Evolutionary conservation across 2,329 filamentous ascomycete genomes (phyloP), one percentile per base, ranked within the genome.

Genomic region (Magnaporthiopsis rhizophila): DNA sequence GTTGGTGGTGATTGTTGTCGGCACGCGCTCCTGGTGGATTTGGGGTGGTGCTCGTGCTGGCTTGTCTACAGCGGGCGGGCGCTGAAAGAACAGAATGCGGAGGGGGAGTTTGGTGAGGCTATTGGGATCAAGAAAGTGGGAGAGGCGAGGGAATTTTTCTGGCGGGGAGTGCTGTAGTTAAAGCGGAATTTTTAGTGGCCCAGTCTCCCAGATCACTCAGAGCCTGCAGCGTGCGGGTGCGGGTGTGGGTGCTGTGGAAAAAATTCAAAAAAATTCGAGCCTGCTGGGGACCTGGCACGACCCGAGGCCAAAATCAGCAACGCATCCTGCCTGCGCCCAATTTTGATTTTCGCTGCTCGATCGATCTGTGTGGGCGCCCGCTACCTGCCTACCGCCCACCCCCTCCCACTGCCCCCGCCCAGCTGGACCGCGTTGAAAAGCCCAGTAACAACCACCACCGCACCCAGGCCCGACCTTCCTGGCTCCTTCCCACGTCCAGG

Each of bases 131-230:
- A 59, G 28, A 59, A 21, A 59, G 58, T 30, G 28, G 28, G 24
- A 32, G 28, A 59, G 6, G 24, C 58, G 58, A 59, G 24, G 24
- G 58, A 59, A 59, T 15, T 59, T 59, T 59, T 32, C 28, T 28
- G 26, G 58, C 30, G 30, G 30, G 58, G 58, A 28, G 58, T 32
- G 58, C 58, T 58, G 58, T 28, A 32, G 28, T 21, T 28, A 59
- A 21, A 59, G 24, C 58, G 28, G 58, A 45, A 18, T 59, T 61
- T 61, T 50, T 45, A 26, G 59, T 45, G 61, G 45, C 61, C 26
- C 61, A 58, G 61, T 26, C 61, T 59, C 18, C 58, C 24, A 28
- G 28, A 59, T 59, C 58, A 59, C 58, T 59, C 58, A 24, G 56
- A 58, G 13, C n/a, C n/a, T 58, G n/a, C 56, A 45, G 38, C 18